Evolutionary conservation across 257 asterid species (phyloP).

Genomic region (Leptodermis oblonga): DNA sequence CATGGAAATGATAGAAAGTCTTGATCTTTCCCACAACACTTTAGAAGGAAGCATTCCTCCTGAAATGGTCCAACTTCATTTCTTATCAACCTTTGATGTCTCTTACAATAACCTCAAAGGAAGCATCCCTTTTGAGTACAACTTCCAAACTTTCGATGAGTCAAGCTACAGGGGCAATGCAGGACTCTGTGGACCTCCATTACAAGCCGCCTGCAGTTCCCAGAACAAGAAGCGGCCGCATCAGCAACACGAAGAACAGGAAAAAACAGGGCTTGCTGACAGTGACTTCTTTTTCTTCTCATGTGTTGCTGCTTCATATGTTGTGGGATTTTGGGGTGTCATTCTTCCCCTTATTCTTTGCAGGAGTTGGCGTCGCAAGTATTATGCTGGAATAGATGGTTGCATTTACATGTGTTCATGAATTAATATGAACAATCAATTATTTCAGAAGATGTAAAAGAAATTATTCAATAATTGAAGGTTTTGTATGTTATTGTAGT

Average conservation of each 20-base stretch:
- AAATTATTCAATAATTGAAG: too few species aligned
- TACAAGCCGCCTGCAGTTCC: slow-evolving; percentile 8
- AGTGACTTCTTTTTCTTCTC: slow-evolving; percentile 24
- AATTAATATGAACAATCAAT: too few species aligned
- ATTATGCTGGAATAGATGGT: slow-evolving; percentile 16
- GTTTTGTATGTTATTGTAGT: too few species aligned
- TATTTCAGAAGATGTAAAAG: too few species aligned
- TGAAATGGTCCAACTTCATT: slow-evolving; percentile 13
- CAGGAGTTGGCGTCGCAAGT: slow-evolving; percentile 16
- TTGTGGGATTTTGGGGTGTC: slow-evolving; percentile 23
- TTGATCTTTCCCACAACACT: slow-evolving; percentile 18
- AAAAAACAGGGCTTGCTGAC: slow-evolving; percentile 10
- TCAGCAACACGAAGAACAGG: slow-evolving; percentile 17
- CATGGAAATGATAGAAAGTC: slow-evolving; percentile 11
- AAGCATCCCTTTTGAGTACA: slow-evolving; percentile 13
- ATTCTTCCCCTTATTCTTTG: slow-evolving; percentile 14
- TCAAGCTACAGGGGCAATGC: slow-evolving; percentile 17
- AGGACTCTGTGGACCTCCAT: slow-evolving; percentile 22
- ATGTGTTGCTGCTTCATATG: slow-evolving; percentile 18
- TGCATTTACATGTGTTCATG: slow-evolving; percentile 16
- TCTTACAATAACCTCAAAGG: slow-evolving; percentile 16
- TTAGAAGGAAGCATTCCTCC: slow-evolving; percentile 20
- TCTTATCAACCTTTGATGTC: slow-evolving; percentile 15
- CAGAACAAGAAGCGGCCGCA: too few species aligned
- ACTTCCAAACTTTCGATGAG: slow-evolving; percentile 16